Base-by-base conservation (phyloP, 805 yeast genomes). In the Kockiozyma suomiensis region DNA sequence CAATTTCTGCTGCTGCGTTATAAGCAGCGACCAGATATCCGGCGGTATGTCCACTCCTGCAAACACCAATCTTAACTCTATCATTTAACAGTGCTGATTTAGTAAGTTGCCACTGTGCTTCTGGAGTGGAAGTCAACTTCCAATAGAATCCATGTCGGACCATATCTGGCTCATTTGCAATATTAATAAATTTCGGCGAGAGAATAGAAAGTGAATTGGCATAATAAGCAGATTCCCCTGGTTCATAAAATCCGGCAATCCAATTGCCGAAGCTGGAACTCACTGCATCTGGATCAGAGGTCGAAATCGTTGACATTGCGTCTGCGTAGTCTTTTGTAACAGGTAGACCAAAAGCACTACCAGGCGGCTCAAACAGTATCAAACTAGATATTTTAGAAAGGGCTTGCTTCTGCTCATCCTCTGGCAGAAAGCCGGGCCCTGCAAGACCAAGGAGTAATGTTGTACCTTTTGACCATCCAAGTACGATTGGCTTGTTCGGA, bases 401-500 rank as follows among this genome's bases (percentile, higher is more conserved):
- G 1, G 45, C 58, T 1, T 8, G 38, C 17, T 10, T n/a, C 2
- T 28, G 58, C 41, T 30, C 48, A 19, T 38, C 26, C 4, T 32
- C 23, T 8, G 58, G 52, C 2, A 54, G 52, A 17, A 35, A 54
- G 1, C 43, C 58, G 17, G 52, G 45, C 2, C 52, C 13, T 4
- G 45, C 58, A 23, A 54, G 46, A 4, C 50, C 50, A 10, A 54
- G 21, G 7, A 48, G 30, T 13, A 54, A 40, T 4, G 25, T 17
- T 3, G 58, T 54, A 8, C 58, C 58, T 25, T 54, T 54, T 4
- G 58, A 54, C 58, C 58, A 54, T 13, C 58, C 58, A 8, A 54
- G 30, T 2, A 54, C 25, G 8, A 47, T 21, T 6, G 58, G 58
- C 21, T 37, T 46, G 13, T n/a, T 28, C 25, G 58, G 58, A 5